Evolutionary conservation across 2,329 filamentous ascomycete species (phyloP).

Genomic region (Emericellopsis cladophorae): DNA sequence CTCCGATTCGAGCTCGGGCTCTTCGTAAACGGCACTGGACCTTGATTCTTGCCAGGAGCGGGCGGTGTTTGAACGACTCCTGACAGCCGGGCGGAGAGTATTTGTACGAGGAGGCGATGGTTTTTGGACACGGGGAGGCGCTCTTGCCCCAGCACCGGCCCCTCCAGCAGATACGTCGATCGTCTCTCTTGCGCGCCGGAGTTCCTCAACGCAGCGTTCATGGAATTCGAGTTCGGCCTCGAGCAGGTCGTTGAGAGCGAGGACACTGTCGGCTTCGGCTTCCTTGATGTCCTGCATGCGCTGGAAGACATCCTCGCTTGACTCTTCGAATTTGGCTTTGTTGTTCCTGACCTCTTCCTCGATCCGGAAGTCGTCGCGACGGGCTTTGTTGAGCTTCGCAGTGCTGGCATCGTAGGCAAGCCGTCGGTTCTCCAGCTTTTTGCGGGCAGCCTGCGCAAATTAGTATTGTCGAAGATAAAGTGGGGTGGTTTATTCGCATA

Average conservation of each 20-base stretch:
- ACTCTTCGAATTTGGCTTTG: conserved; percentile 94
- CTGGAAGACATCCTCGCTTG: conserved; percentile 79
- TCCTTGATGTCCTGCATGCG: conserved; percentile 97
- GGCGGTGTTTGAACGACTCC: conserved; percentile 34
- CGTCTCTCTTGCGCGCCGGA: conserved; percentile 40
- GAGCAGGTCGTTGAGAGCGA: conserved; percentile 68
- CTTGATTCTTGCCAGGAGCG: conserved; percentile 29
- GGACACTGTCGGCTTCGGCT: conserved; percentile 69
- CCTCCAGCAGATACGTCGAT: background rate
- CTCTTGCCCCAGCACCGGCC: too few species aligned
- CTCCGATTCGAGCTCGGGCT: conserved; percentile 14
- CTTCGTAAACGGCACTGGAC: conserved; percentile 18
- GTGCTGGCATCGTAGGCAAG: conserved; percentile 85
- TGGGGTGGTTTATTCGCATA: conserved; percentile 24
- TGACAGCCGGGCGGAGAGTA: conserved; percentile 14
- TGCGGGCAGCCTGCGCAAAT: conserved; percentile 50
- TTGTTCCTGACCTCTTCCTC: conserved; percentile 86
- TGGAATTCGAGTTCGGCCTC: conserved; percentile 87
- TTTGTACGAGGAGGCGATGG: conserved; percentile 4
- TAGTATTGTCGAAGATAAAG: background rate
- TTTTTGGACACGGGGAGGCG: background rate
- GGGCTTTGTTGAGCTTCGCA: conserved; percentile 83
- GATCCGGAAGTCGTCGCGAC: conserved; percentile 83
- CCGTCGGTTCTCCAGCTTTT: conserved; percentile 84
- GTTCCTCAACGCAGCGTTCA: conserved; percentile 77